Percentiles rank a stretch among this genome's conserved stretches.
These are phyloP conservation scores for Eucalyptus regnans DNA, from an alignment of 345 rosid species.

Conservation along the genomic window DNA sequence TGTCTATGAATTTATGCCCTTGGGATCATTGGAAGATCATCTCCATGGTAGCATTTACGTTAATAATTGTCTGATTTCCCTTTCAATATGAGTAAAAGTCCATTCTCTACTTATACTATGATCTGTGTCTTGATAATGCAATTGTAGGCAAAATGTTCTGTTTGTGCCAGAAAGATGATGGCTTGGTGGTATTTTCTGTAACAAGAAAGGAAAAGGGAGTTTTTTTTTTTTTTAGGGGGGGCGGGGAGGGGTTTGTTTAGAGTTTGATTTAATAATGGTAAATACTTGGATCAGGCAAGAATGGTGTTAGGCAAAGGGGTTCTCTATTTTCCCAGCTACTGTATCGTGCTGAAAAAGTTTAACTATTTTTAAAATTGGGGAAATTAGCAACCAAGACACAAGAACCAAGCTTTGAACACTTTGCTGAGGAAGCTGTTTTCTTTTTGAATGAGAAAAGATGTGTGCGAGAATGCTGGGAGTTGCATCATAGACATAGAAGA, in stretches of 20 bases:
- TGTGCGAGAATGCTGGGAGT: neutral
- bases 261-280: neutral
- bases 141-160: neutral
- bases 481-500: neutral
- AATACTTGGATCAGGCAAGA: neutral
- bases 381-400: neutral
- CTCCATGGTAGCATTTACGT: slow-evolving; percentile 62
- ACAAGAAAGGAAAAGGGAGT: neutral
- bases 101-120: neutral
- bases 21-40: slow-evolving; percentile 98
- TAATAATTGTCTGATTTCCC: neutral
- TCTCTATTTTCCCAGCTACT: neutral
- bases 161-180: neutral
- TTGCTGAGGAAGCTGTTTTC: neutral
- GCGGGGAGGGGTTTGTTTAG: rapidly evolving
- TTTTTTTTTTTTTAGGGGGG: neutral
- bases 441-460: neutral
- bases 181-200: neutral
- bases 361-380: neutral
- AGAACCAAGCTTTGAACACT: neutral
- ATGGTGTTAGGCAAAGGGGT: neutral
- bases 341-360: neutral
- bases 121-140: neutral
- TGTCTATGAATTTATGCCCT: slow-evolving; percentile 93
- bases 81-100: neutral